Base-by-base conservation (phyloP, 78 protist species). In the Cavenderia fasciculata region DNA sequence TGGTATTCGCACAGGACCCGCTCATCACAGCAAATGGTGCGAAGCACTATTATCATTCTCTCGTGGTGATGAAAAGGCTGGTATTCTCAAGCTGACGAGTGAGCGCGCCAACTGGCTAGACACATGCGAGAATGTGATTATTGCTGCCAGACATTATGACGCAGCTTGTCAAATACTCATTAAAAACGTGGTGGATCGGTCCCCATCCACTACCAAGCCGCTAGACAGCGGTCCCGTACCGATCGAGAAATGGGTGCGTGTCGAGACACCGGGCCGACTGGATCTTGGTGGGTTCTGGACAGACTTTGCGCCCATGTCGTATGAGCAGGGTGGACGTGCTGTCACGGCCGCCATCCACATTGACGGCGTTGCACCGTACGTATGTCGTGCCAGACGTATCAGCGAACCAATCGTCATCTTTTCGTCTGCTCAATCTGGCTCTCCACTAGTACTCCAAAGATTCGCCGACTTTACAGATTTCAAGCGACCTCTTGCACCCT, bases 221-320 rank as follows among this genome's bases (percentile, higher is more conserved):
- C 25, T 73, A 4, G 43, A 34, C 31, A 34, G 56, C 5, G 72
- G 72, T 5, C 72, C 72, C 2, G 10, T 21, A n/a, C 7, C 14
- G 4, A 38, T 36, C 11, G 72, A 36, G 1, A 52, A 68, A 29
- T 82, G 76, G 90, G 14, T 51, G 3, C 8, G 19, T 25, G 78
- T 87, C 11, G 11, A 61, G 0, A 7, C 74, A 18, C 93, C 93
- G 8, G 93, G 74, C 4, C 23, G 93, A 52, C 73, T 87, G 0
- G 93, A 86, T 59, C 31, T 73, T 4, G 74, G 86, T 6, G 93
- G 93, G 34, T 85, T 85, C 23, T 87, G 93, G 93, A 52, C 84
- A 1, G 93, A 87, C 38, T 65, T 86, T 25, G 78, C 93, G 4
- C 93, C 93, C 21, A 77, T 77, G 19, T 87, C 85, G 34, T 87